Percentiles rank a stretch among this genome's conserved stretches.
These are phyloP conservation scores for Cyclospora cayetanensis DNA, from an alignment of 169 alveolate genomes.

Conservation along the genomic window DNA sequence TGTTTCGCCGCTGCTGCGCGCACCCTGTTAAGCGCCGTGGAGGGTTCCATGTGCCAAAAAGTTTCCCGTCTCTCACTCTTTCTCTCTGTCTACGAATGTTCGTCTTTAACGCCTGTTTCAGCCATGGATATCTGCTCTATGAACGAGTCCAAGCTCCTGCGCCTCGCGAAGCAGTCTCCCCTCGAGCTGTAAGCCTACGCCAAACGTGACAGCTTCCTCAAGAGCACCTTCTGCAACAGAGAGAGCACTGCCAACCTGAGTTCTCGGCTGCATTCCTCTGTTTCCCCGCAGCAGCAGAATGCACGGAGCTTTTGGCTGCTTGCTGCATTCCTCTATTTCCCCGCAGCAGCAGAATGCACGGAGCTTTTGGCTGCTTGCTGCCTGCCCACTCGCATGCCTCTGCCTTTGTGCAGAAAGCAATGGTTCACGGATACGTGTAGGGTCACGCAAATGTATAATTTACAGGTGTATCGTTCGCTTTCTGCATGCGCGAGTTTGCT, in stretches of 20 bases:
- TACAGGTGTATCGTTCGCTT: too few relatives aligned
- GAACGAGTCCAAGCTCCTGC: slow-evolving; percentile 52
- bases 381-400: too few relatives aligned
- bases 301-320: background rate
- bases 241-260: background rate
- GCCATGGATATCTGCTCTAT: slow-evolving; percentile 48
- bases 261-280: background rate
- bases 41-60: too few relatives aligned
- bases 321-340: background rate
- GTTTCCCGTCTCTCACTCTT: background rate
- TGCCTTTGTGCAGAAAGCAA: too few relatives aligned
- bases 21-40: too few relatives aligned
- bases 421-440: too few relatives aligned
- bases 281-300: background rate
- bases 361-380: background rate
- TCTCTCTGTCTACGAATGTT: background rate
- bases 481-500: too few relatives aligned
- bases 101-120: background rate
- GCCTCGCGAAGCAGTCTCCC: slow-evolving; percentile 35
- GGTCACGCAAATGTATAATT: too few relatives aligned
- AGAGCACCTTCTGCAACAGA: background rate
- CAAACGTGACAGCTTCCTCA: background rate
- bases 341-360: background rate
- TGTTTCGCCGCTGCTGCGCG: too few relatives aligned
- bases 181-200: slow-evolving; percentile 4